Evolutionary conservation across 306 rosid genomes (phyloP), one percentile per base, ranked within the genome.

Genomic region (Rosa lucieae): DNA sequence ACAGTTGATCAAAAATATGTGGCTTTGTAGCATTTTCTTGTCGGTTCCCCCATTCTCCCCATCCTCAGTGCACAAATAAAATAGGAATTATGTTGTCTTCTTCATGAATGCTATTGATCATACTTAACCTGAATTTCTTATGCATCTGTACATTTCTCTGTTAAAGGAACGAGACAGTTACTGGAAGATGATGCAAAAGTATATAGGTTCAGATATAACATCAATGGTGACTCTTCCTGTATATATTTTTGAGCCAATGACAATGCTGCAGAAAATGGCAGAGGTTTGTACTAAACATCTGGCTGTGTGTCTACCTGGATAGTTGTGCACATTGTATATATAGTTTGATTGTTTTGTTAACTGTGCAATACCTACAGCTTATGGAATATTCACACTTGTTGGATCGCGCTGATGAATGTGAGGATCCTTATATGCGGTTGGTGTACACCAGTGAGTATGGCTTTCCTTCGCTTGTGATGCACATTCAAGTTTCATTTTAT

Each of bases 131-230:
- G 5, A 47, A 58, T 71, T n/a, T 12, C 23, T 32, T 80, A 37
- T 72, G 44, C 58, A 49, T 77, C 78, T 77, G 59, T 79, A 65
- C 12, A 73, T 74, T 39, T 52, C 44, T 32, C 12, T 74, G 73
- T 51, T 5, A 52, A 82, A 92, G 98, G 98, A 94, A 76, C 92
- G 97, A 69, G 98, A 94, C 73, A 73, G 97, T 86, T 94, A 90
- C 88, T 94, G 94, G 97, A 92, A 91, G 93, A 90, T 90, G 98
- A 94, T 94, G 98, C 97, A 90, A 29, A 85, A 90, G 73, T 92
- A 94, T 78, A 86, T 94, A 56, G 97, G 98, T 4, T 84, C 94
- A 15, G 98, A 94, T 78, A 61, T 92, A 72, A 92, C 97, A 51
- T 94, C 98, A 67, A 84, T 94, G 93, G 97, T 92, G 81, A 94